A percentile compares a stretch with the other conserved stretches of the same genome.
Conservation (phyloP, 2,329 filamentous ascomycete genomes). For the Dendrostoma leiphaemia region DNA sequence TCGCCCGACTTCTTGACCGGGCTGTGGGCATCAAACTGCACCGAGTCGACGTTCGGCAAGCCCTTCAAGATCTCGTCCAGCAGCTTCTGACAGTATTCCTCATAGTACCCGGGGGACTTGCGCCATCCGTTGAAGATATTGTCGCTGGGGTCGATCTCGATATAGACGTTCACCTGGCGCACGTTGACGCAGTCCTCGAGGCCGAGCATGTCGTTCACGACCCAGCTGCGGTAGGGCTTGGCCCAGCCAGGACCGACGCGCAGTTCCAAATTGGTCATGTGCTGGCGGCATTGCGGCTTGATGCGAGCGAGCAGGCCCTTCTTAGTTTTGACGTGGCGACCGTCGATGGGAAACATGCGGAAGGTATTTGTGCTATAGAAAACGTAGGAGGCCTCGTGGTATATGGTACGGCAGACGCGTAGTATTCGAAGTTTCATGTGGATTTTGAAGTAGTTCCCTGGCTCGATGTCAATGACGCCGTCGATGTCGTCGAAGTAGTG, state of each 20-base stretch:
- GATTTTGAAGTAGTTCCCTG: slow-evolving; percentile 61
- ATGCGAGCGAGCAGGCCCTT: slow-evolving; percentile 68
- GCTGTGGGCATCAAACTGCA: slow-evolving; percentile 70
- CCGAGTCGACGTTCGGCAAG: slow-evolving; percentile 52
- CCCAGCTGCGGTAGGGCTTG: slow-evolving; percentile 68
- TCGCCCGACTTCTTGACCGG: slow-evolving; percentile 63
- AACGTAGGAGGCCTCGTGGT: slow-evolving; percentile 61
- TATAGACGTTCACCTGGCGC: slow-evolving; percentile 61
- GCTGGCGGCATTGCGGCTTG: slow-evolving; percentile 56
- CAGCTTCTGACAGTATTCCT: slow-evolving; percentile 60
- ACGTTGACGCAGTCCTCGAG: slow-evolving; percentile 61
- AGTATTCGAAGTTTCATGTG: slow-evolving; percentile 59
- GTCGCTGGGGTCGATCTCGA: slow-evolving; percentile 71
- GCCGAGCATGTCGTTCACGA: slow-evolving; percentile 63
- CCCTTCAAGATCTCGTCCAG: slow-evolving; percentile 55
- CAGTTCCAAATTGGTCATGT: slow-evolving; percentile 64
- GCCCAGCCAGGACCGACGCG: slow-evolving; percentile 72
- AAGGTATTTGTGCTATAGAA: slow-evolving; percentile 65
- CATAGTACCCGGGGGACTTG: slow-evolving; percentile 66
- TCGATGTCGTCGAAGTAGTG: slow-evolving; percentile 56
- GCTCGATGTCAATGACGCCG: slow-evolving; percentile 63
- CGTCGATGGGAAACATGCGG: slow-evolving; percentile 65
- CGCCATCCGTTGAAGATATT: slow-evolving; percentile 67
- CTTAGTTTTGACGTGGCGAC: slow-evolving; percentile 70
- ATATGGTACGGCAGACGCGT: slow-evolving; percentile 58